Percentiles rank a stretch among this genome's conserved stretches.
Conservation (phyloP, 2,329 filamentous ascomycete genomes). For the Pseudocercospora pini-densiflorae region DNA sequence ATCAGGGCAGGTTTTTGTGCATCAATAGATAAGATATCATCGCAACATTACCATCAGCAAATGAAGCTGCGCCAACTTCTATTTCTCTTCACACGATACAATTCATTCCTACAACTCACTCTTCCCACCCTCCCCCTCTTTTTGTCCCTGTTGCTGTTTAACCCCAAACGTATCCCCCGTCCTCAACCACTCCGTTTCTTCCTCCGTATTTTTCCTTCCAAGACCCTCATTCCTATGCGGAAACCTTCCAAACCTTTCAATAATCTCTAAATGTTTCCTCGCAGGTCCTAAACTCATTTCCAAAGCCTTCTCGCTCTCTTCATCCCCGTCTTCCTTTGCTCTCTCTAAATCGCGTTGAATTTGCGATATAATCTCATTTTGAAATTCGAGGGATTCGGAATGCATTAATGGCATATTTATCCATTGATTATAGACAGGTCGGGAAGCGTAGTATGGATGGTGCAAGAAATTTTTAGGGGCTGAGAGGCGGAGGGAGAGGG, state of each 20-base stretch:
- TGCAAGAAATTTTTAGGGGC: constrained; percentile 19
- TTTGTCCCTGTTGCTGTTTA: constrained; percentile 27
- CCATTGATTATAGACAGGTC: constrained; percentile 54
- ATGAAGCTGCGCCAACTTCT: background rate
- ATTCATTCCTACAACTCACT: too few species aligned
- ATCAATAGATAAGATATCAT: constrained; percentile 50
- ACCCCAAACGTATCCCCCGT: constrained; percentile 50
- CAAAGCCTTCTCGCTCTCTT: constrained; percentile 38
- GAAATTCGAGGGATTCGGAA: constrained; percentile 55
- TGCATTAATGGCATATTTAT: constrained; percentile 66
- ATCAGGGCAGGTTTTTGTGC: constrained; percentile 87
- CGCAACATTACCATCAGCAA: background rate
- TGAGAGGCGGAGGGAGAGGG: constrained; percentile 43
- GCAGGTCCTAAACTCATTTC: constrained; percentile 45
- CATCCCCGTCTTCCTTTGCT: constrained; percentile 41
- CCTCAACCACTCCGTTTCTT: constrained; percentile 58
- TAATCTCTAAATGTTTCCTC: constrained; percentile 55
- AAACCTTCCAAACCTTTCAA: constrained; percentile 62
- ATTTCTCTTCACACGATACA: too few species aligned
- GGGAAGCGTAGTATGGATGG: constrained; percentile 16
- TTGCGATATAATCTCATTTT: constrained; percentile 44
- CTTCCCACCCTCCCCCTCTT: constrained; percentile 2
- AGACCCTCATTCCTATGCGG: constrained; percentile 61
- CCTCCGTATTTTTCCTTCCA: constrained; percentile 54
- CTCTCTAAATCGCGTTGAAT: constrained; percentile 9